A percentile compares a stretch with the other conserved stretches of the same genome.
Conservation (phyloP, 768 basidiomycete species). For the Gautieria morchelliformis region DNA sequence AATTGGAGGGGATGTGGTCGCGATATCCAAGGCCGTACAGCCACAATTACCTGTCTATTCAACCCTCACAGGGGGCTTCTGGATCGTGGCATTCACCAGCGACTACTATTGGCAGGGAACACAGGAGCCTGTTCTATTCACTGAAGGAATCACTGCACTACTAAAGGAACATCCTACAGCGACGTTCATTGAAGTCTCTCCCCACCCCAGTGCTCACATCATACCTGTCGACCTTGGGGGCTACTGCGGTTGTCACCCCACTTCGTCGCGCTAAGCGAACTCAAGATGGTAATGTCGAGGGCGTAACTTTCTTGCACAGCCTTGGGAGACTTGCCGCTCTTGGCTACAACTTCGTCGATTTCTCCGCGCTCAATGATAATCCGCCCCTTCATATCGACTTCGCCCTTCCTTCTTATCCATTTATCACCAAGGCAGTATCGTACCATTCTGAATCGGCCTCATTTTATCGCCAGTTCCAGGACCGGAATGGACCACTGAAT, state of each 20-base stretch:
- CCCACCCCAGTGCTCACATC: conserved; percentile 10
- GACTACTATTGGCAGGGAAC: conserved; percentile 35
- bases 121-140: conserved; percentile 29
- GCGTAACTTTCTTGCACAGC: conserved; percentile 16
- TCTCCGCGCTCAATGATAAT: conserved; percentile 21
- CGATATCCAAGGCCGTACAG: conserved; percentile 18
- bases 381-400: conserved; percentile 1
- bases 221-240: conserved; percentile 6
- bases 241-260: conserved; percentile 16
- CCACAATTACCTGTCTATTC: conserved; percentile 29
- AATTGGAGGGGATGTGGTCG: conserved; percentile 9
- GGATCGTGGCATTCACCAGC: conserved; percentile 17
- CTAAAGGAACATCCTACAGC: conserved; percentile 1
- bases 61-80: conserved; percentile 23
- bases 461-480: conserved; percentile 15
- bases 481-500: conserved; percentile 28
- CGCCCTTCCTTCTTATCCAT: conserved; percentile 22
- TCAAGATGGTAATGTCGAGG: conserved; percentile 16
- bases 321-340: conserved; percentile 21
- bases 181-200: conserved; percentile 6
- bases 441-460: conserved; percentile 12
- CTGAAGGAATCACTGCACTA: conserved; percentile 21
- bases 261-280: conserved; percentile 19
- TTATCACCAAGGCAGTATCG: conserved; percentile 20
- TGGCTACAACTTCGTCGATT: conserved; percentile 25